These are phyloP conservation scores for Triticum dicoccoides DNA, from an alignment of 176 grass and related monocot species.

Conservation along the genomic window DNA sequence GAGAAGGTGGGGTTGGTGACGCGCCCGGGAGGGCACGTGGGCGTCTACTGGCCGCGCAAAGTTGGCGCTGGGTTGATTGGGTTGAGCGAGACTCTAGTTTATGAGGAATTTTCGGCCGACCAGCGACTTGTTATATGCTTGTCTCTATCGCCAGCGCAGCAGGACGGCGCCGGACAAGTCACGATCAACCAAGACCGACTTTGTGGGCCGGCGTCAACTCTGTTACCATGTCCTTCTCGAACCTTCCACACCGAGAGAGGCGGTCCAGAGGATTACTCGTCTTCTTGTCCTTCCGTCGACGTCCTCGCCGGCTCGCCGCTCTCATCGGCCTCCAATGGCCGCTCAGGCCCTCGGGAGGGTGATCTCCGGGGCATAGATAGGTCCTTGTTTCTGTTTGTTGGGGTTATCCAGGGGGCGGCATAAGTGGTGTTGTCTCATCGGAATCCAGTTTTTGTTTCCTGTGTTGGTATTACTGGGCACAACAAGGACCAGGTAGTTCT, in stretches of 20 bases:
- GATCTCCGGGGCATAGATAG: too few species aligned
- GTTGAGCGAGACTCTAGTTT: not conserved
- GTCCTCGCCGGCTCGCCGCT: too few species aligned
- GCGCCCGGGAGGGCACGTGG: slow-evolving; percentile 31
- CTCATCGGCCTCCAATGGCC: too few species aligned
- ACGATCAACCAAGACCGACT: not conserved
- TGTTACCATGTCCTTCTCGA: not conserved
- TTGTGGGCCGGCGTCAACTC: not conserved
- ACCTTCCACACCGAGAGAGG: not conserved
- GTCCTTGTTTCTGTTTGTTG: too few species aligned
- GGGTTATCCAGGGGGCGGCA: too few species aligned
- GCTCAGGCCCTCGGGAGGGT: too few species aligned
- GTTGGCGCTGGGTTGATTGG: not conserved
- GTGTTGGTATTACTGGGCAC: too few species aligned
- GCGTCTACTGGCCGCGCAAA: slow-evolving; percentile 26
- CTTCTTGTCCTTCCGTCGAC: too few species aligned
- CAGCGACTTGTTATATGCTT: not conserved
- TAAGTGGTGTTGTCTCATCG: too few species aligned
- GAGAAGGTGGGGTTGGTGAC: slow-evolving; percentile 37
- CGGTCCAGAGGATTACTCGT: not conserved
- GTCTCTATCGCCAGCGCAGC: not conserved
- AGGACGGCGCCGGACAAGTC: not conserved
- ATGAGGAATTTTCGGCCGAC: not conserved
- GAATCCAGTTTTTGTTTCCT: too few species aligned
- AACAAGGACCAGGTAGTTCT: too few species aligned